Base-by-base conservation (phyloP, 73 alveolate genomes). In the Symbiodinium pilosum region DNA sequence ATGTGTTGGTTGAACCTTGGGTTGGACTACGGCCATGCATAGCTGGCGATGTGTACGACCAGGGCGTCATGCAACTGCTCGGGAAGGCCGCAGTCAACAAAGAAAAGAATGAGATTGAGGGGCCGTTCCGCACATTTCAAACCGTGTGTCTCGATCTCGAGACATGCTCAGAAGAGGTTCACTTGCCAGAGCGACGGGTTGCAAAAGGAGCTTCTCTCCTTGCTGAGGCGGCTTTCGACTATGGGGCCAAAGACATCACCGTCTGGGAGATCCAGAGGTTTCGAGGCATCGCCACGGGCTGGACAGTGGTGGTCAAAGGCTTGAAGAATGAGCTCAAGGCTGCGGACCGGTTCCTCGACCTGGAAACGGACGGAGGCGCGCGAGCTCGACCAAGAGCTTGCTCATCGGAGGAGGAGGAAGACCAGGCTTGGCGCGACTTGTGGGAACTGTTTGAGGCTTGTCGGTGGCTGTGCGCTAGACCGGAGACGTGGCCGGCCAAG, bases 41-140 rank as follows among this genome's bases (percentile, higher is more conserved):
- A 9, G 30, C 88, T 34, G 52, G 39, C 12, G 59, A 38, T 47
- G 47, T n/a, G n/a, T 81, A 81, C n/a, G 88, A 81, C 34, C 18
- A 32, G 47, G 52, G 54, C 24, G 88, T 81, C 54, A 32, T 8
- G 54, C 30, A 7, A 34, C 47, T 81, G 54, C 38, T 81, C 34
- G 88, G 88, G 9, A 34, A n/a, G 28, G 81, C 75, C 81, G 30
- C 43, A 8, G 30, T 16, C 71, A 14, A 42, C 71, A 3, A 86
- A 34, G 93, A 43, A 83, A 86, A 86, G 93, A 83, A 86, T 38
- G 83, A 2, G 59, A 51, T 47, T 30, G 93, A 86, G 38, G 93
- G 93, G 4, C 39, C 47, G 41, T 86, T 47, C 93, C 2, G 47
- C 4, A 5, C 30, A 12, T 32, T 3, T 2, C 83, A 51, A 54